Conservation (phyloP, 306 rosid genomes). For the Citrullus amarus region DNA sequence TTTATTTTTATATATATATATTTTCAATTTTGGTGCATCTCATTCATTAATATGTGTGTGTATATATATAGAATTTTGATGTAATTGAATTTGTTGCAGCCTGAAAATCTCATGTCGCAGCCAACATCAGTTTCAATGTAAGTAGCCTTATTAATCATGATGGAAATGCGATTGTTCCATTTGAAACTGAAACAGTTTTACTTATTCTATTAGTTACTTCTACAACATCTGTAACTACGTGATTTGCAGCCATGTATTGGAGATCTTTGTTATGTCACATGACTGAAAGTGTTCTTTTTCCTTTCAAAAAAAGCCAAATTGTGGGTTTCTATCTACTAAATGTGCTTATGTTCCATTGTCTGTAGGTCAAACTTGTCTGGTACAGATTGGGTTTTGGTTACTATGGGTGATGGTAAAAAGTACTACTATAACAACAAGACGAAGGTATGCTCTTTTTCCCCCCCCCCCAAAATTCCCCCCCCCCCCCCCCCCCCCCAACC, state of each 20-base stretch:
- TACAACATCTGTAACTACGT: background rate
- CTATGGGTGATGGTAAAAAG: slow-evolving; percentile 76
- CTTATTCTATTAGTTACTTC: background rate
- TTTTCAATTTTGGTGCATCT: background rate
- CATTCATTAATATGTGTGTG: background rate
- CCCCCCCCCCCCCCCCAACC: background rate
- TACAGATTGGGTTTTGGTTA: slow-evolving; percentile 85
- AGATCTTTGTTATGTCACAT: background rate
- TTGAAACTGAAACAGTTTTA: background rate
- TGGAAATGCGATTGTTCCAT: background rate
- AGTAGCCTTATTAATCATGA: slow-evolving; percentile 16
- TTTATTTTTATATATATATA: no score
- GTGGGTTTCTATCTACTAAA: background rate
- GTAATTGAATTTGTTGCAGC: slow-evolving; percentile 36
- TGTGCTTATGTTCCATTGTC: background rate
- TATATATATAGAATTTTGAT: background rate
- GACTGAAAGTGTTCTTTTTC: no score
- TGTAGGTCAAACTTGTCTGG: slow-evolving; percentile 63
- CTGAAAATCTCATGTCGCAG: slow-evolving; percentile 56
- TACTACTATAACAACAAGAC: slow-evolving; percentile 79
- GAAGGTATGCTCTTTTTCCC: slow-evolving; percentile 42
- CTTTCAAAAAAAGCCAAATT: background rate
- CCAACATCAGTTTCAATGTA: slow-evolving; percentile 81
- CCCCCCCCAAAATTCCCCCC: background rate
- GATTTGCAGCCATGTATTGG: background rate